Conservation (phyloP, 2,329 filamentous ascomycete genomes). For the Dichotomopilus funicola region DNA sequence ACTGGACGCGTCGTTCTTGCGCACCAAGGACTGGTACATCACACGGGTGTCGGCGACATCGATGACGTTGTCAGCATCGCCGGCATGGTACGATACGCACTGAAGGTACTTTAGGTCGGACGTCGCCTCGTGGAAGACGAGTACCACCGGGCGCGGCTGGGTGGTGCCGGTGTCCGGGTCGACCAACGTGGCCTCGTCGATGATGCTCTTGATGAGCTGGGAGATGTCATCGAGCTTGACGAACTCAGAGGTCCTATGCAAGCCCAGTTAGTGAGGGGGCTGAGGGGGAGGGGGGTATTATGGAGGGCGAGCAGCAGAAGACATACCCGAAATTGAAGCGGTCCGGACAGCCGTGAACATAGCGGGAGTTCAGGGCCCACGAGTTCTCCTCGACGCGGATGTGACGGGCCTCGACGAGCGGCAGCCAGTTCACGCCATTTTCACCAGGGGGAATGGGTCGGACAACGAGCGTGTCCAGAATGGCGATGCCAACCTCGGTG, state of each 20-base stretch:
- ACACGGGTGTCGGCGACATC: conserved; percentile 67
- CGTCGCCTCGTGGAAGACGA: conserved; percentile 70
- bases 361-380: conserved; percentile 59
- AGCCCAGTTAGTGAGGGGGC: not conserved
- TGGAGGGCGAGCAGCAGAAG: no score
- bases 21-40: conserved; percentile 60
- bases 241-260: conserved; percentile 16
- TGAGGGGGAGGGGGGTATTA: conserved; percentile 1
- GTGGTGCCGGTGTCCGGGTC: conserved; percentile 8
- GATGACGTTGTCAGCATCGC: conserved; percentile 44
- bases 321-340: conserved; percentile 67
- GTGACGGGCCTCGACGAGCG: conserved; percentile 63
- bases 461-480: conserved; percentile 63
- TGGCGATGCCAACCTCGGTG: conserved; percentile 81
- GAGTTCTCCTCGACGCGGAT: conserved; percentile 67
- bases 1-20: conserved; percentile 45
- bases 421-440: conserved; percentile 59
- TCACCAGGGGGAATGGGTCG: conserved; percentile 50
- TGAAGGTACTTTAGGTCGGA: conserved; percentile 64
- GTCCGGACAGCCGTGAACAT: conserved; percentile 66
- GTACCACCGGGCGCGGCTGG: conserved; percentile 47
- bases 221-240: conserved; percentile 4
- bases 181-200: conserved; percentile 10
- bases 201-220: conserved; percentile 12
- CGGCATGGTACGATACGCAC: conserved; percentile 53